These are phyloP conservation scores for Bruguiera hainesii DNA, from an alignment of 441 rosid species.

Conservation along the genomic window DNA sequence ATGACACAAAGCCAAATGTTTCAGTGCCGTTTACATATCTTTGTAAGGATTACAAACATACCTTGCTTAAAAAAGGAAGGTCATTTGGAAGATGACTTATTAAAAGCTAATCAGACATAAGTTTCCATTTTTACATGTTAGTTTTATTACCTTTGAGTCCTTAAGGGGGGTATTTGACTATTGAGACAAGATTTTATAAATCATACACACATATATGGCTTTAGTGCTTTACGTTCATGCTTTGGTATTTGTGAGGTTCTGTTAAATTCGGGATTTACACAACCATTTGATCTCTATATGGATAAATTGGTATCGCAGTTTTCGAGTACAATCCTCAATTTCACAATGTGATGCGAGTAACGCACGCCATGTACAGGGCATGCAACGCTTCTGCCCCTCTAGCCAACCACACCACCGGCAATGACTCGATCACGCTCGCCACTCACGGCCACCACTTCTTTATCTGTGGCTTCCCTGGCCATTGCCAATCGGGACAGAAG, in stretches of 20 bases:
- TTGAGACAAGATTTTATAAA: no score
- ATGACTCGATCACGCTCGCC: conserved; percentile 70
- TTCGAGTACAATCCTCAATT: conserved; percentile 74
- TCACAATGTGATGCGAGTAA: conserved; percentile 87
- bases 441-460: conserved; percentile 79
- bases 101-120: no score
- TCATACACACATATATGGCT: neutral
- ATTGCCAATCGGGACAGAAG: conserved; percentile 82
- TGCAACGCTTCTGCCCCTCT: conserved; percentile 73
- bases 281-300: no score
- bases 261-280: no score
- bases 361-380: conserved; percentile 63
- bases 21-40: no score
- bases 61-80: no score
- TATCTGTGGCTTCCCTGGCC: conserved; percentile 87
- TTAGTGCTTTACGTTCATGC: neutral
- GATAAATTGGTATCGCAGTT: conserved; percentile 32
- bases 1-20: no score
- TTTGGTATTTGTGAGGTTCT: neutral
- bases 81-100: no score
- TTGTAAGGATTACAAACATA: no score
- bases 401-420: conserved; percentile 77
- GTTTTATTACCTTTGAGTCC: no score
- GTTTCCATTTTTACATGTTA: no score
- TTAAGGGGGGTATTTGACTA: no score